These are phyloP conservation scores for Pseudovirgaria hyperparasitica DNA, from an alignment of 2,329 filamentous ascomycete species.

Conservation along the genomic window DNA sequence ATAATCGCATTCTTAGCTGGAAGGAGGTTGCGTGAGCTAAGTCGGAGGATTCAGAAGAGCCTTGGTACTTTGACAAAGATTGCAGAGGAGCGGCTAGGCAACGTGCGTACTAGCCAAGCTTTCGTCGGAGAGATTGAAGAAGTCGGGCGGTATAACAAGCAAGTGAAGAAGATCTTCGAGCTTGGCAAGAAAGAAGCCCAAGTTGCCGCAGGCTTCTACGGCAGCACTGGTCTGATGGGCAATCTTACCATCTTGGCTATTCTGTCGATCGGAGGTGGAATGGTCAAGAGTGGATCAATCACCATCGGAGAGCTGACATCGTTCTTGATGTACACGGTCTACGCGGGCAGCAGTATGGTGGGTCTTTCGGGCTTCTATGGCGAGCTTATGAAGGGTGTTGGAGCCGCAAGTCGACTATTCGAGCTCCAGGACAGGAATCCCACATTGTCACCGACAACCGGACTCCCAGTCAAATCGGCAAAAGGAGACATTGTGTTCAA, in stretches of 20 bases:
- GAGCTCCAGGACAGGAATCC: slow-evolving; percentile 87
- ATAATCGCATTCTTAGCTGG: slow-evolving; percentile 88
- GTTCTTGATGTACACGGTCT: slow-evolving; percentile 97
- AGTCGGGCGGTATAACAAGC: slow-evolving; percentile 78
- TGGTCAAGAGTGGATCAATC: slow-evolving; percentile 78
- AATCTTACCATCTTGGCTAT: slow-evolving; percentile 93
- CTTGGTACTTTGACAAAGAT: slow-evolving; percentile 90
- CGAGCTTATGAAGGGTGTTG: slow-evolving; percentile 97
- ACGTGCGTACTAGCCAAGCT: slow-evolving; percentile 91
- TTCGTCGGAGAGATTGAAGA: slow-evolving; percentile 91
- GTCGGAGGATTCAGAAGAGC: slow-evolving; percentile 86
- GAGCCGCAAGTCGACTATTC: slow-evolving; percentile 89
- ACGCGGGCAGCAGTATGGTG: slow-evolving; percentile 73
- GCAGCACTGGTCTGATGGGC: slow-evolving; percentile 73
- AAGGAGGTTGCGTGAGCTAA: slow-evolving; percentile 74
- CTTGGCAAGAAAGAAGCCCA: slow-evolving; percentile 79
- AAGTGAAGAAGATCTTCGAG: slow-evolving; percentile 83
- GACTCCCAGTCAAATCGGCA: slow-evolving; percentile 65
- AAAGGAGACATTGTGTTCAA: slow-evolving; percentile 81
- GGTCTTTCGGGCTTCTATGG: slow-evolving; percentile 94
- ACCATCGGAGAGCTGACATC: slow-evolving; percentile 86
- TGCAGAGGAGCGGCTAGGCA: slow-evolving; percentile 92
- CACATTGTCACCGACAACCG: slow-evolving; percentile 76
- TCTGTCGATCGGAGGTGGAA: slow-evolving; percentile 77
- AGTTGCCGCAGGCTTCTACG: slow-evolving; percentile 84